Evolutionary conservation across 2,329 filamentous ascomycete genomes (phyloP).

Genomic region (Monilinia fructigena): DNA sequence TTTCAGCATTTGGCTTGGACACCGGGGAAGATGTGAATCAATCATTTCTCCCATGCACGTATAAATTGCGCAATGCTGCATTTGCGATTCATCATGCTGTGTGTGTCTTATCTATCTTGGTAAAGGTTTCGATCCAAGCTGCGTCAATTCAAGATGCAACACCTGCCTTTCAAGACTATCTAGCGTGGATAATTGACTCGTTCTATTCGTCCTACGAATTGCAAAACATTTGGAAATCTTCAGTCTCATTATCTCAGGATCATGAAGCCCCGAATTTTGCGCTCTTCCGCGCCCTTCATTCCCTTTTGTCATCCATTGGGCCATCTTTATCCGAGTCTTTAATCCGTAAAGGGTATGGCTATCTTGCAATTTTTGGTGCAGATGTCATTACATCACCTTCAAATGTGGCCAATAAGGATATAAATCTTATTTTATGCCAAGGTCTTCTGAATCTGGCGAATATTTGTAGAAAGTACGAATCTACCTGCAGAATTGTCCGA

Average conservation of each 20-base stretch:
- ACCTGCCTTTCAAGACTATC: constrained; percentile 38
- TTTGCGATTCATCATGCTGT: constrained; percentile 35
- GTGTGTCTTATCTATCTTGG: constrained; percentile 36
- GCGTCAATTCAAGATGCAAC: constrained; percentile 34
- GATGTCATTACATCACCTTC: constrained; percentile 31
- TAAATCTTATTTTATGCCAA: constrained; percentile 28
- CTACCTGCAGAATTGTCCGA: constrained; percentile 29
- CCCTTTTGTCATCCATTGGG: constrained; percentile 31
- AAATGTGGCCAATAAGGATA: constrained; percentile 27
- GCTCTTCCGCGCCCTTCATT: constrained; percentile 31
- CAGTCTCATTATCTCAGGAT: constrained; percentile 15
- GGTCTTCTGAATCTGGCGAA: constrained; percentile 33
- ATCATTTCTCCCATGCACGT: constrained; percentile 30
- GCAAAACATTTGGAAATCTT: constrained; percentile 28
- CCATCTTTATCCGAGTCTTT: constrained; percentile 29
- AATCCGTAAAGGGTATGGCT: constrained; percentile 37
- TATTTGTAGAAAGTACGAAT: constrained; percentile 32
- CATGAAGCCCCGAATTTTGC: constrained; percentile 25
- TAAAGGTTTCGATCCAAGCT: constrained; percentile 35
- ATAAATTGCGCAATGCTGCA: constrained; percentile 30
- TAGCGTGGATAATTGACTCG: constrained; percentile 40
- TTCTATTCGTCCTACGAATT: constrained; percentile 33
- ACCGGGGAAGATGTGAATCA: constrained; percentile 15
- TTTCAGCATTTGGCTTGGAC: constrained; percentile 21
- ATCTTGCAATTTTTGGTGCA: constrained; percentile 35